phyloP scores from a whole-genome alignment of 2,329 filamentous ascomycete species.

The Cercospora sesami region DNA sequence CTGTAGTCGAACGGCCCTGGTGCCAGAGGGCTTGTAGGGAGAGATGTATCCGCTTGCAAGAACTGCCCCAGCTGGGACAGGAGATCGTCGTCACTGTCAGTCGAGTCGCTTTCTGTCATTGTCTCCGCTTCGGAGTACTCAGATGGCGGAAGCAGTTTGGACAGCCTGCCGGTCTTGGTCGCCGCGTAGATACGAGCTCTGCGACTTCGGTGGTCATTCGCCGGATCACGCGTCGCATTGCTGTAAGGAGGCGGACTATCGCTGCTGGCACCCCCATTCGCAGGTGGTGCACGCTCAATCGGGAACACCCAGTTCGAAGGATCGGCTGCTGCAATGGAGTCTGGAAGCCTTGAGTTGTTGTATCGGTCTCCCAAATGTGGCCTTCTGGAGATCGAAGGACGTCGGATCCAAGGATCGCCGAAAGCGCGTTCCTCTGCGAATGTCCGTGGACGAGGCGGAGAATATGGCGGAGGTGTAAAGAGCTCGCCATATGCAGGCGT shows the following conservation, averaged over 20 bases:
- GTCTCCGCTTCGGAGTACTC: neutral
- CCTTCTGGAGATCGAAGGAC: neutral
- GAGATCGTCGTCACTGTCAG: neutral
- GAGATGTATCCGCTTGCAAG: neutral
- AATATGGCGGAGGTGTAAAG: neutral
- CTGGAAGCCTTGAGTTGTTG: neutral
- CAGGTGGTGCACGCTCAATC: neutral
- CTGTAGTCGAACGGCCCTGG: neutral
- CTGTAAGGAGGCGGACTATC: constrained; percentile 1
- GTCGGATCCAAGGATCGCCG: neutral
- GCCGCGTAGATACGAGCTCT: neutral
- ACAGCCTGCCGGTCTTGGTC: neutral
- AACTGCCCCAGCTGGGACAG: neutral
- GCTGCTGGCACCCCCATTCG: neutral
- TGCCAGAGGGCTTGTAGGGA: neutral
- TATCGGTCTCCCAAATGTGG: neutral
- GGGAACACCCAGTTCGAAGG: neutral
- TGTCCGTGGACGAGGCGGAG: neutral
- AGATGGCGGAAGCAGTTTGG: neutral
- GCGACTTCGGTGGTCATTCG: neutral
- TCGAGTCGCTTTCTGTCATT: neutral
- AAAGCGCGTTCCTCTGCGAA: neutral
- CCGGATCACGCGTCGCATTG: neutral
- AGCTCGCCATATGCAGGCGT: constrained; percentile 1
- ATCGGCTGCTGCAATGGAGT: constrained; percentile 4